A percentile compares a stretch with the other conserved stretches of the same genome.
phyloP scores from a whole-genome alignment of 768 basidiomycete genomes.

The Termitomyces sp. region DNA sequence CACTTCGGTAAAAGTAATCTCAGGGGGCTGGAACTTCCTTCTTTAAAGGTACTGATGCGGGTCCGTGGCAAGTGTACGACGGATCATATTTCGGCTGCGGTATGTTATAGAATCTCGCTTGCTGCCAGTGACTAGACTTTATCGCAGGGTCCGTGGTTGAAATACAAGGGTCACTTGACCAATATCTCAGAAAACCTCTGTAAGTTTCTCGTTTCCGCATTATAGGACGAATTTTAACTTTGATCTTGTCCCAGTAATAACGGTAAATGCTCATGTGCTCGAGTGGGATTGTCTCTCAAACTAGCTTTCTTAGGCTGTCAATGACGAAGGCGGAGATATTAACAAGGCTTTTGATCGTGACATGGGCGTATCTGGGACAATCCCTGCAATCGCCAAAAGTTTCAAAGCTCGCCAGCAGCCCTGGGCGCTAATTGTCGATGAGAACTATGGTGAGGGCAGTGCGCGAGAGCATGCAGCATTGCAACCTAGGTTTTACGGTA shows the following conservation, averaged over 20 bases:
- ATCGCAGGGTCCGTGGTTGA: constrained; percentile 88
- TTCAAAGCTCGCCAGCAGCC: constrained; percentile 80
- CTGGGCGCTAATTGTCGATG: constrained; percentile 93
- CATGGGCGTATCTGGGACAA: constrained; percentile 61
- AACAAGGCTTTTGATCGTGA: constrained; percentile 87
- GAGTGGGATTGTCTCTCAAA: neutral
- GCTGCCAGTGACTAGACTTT: neutral
- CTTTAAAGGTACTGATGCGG: constrained; percentile 80
- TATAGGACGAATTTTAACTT: neutral
- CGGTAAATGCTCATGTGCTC: constrained; percentile 34
- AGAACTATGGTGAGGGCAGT: constrained; percentile 97
- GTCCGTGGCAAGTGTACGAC: constrained; percentile 99
- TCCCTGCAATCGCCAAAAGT: constrained; percentile 86
- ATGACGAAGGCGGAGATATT: constrained; percentile 92
- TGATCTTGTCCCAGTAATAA: constrained; percentile 58
- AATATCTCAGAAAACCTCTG: constrained; percentile 96
- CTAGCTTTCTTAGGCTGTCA: constrained; percentile 55
- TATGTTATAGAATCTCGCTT: constrained; percentile 26
- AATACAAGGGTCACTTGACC: constrained; percentile 95
- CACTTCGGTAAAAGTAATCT: constrained; percentile 56
- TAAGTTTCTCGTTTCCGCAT: constrained; percentile 31
- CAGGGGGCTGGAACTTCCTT: constrained; percentile 68
- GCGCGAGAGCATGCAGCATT: constrained; percentile 97
- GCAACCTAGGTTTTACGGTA: constrained; percentile 92
- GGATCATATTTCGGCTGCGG: constrained; percentile 96